Evolutionary conservation across 75 land plant species (phyloP).

Genomic region (Pinus albicaulis): DNA sequence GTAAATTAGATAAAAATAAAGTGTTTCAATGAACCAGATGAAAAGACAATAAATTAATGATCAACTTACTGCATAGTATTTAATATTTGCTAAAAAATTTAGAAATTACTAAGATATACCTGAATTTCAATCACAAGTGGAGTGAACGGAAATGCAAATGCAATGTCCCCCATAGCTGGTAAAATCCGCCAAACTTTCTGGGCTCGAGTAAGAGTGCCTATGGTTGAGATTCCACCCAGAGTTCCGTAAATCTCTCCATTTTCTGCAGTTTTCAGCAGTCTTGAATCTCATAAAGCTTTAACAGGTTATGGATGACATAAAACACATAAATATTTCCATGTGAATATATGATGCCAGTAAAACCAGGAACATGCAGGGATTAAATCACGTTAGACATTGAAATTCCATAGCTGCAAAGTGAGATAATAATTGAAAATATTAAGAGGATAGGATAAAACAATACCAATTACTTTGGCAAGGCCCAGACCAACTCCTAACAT

Average conservation of each 20-base stretch:
- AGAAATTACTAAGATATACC: not conserved
- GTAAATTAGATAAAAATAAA: too few species aligned
- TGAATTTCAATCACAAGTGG: slow-evolving; percentile 37
- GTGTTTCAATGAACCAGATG: too few species aligned
- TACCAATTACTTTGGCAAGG: slow-evolving; percentile 17
- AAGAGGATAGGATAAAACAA: not conserved
- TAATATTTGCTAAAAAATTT: too few species aligned
- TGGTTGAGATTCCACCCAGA: not conserved
- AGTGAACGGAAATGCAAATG: slow-evolving; percentile 37
- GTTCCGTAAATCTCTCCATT: slow-evolving; percentile 3
- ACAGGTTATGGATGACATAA: not conserved
- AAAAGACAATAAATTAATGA: too few species aligned
- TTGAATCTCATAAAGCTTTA: not conserved
- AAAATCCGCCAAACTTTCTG: slow-evolving; percentile 22
- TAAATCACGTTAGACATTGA: too few species aligned
- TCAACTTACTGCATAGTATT: too few species aligned
- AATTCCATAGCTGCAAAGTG: not conserved
- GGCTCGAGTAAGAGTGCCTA: not conserved
- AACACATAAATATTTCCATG: not conserved
- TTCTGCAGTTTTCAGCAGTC: not conserved
- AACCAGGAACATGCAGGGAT: not conserved
- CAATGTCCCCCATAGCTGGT: slow-evolving; percentile 39
- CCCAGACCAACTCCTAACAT: slow-evolving; percentile 26
- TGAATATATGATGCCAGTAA: not conserved
- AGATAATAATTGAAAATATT: not conserved